These are phyloP conservation scores for Aspergillus biplanus DNA, from an alignment of 495 filamentous ascomycete genomes.

Conservation along the genomic window DNA sequence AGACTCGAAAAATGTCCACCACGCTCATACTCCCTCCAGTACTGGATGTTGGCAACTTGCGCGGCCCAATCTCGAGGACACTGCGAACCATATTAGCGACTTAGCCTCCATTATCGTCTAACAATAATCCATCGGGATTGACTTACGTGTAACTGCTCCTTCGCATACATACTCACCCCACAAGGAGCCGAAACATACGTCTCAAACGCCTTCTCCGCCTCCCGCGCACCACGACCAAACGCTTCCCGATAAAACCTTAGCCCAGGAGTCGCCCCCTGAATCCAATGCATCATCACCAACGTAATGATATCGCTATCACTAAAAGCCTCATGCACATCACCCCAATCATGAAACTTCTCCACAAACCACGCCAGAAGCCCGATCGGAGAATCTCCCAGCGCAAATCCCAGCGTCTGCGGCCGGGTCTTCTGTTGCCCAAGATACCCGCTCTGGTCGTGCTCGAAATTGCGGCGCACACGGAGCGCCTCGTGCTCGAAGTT, in stretches of 20 bases:
- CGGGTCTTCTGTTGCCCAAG: slow-evolving; percentile 22
- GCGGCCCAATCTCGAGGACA: slow-evolving; percentile 30
- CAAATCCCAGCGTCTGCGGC: slow-evolving; percentile 30
- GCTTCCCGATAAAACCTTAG: slow-evolving; percentile 34
- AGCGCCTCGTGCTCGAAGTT: not conserved
- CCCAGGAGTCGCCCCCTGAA: slow-evolving; percentile 30
- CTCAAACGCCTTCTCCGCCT: not conserved
- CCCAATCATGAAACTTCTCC: slow-evolving; percentile 31
- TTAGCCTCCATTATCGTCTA: not conserved
- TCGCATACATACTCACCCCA: slow-evolving; percentile 28
- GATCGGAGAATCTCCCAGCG: slow-evolving; percentile 30
- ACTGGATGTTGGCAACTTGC: slow-evolving; percentile 27
- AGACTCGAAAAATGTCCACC: slow-evolving; percentile 46
- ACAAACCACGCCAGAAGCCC: slow-evolving; percentile 35
- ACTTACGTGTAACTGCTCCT: slow-evolving; percentile 27
- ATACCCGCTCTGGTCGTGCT: not conserved
- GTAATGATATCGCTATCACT: slow-evolving; percentile 31
- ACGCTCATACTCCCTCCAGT: slow-evolving; percentile 34
- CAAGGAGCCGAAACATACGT: slow-evolving; percentile 10
- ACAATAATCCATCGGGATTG: slow-evolving; percentile 8
- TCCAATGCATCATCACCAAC: slow-evolving; percentile 35
- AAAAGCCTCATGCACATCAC: slow-evolving; percentile 29
- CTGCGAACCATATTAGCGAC: slow-evolving; percentile 6
- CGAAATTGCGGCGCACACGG: not conserved
- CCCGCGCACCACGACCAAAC: slow-evolving; percentile 17